Conservation (phyloP, 2,329 filamentous ascomycete species). For the Cordyceps farinosa region DNA sequence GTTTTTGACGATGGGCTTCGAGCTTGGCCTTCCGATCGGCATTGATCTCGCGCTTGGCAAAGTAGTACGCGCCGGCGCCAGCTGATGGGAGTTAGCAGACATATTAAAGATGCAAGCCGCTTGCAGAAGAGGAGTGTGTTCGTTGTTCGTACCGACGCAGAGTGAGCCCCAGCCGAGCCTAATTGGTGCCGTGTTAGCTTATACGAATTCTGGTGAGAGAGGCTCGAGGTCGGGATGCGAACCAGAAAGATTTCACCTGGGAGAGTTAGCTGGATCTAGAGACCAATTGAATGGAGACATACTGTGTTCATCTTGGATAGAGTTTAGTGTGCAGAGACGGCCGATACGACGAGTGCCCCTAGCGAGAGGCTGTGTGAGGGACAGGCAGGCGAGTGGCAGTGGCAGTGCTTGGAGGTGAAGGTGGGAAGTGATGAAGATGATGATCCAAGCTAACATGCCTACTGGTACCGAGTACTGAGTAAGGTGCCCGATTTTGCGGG, state of each 20-base stretch:
- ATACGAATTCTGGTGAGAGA: background rate
- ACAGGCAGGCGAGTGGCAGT: background rate
- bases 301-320: slow-evolving; percentile 52
- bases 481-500: background rate
- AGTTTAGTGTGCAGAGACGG: background rate
- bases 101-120: background rate
- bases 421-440: slow-evolving; percentile 1
- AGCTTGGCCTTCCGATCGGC: slow-evolving; percentile 74
- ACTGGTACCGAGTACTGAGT: too few relatives aligned
- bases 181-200: slow-evolving; percentile 7
- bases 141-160: slow-evolving; percentile 65
- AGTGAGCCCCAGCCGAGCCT: slow-evolving; percentile 92
- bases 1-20: slow-evolving; percentile 63
- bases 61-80: slow-evolving; percentile 89
- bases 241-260: slow-evolving; percentile 66
- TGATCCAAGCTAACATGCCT: background rate
- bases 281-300: slow-evolving; percentile 26
- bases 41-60: slow-evolving; percentile 93
- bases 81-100: slow-evolving; percentile 47
- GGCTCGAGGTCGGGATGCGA: slow-evolving; percentile 25
- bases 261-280: background rate
- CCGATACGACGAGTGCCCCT: background rate
- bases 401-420: slow-evolving; percentile 1
- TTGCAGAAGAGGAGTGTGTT: too few relatives aligned
- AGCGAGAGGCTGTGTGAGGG: background rate